Percentiles rank a stretch among this genome's conserved stretches.
Evolutionary conservation across 2,329 filamentous ascomycete genomes (phyloP).

Genomic region (Microdochium bolleyi): DNA sequence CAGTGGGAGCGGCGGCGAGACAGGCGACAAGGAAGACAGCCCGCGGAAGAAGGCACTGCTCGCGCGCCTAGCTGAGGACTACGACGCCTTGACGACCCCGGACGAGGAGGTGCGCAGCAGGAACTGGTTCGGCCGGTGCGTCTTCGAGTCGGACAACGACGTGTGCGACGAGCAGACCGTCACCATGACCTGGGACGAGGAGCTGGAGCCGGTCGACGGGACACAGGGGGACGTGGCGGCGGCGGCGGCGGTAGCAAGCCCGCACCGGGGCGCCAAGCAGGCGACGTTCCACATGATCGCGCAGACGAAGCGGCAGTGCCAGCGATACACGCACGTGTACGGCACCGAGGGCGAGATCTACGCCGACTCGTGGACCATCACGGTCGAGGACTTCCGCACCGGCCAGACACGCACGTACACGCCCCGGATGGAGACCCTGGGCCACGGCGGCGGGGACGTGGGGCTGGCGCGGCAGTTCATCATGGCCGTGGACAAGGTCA

Average conservation of each 20-base stretch:
- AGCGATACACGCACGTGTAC: conserved; percentile 79
- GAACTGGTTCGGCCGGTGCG: conserved; percentile 89
- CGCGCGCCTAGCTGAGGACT: conserved; percentile 36
- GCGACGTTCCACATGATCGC: conserved; percentile 93
- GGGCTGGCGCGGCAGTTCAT: conserved; percentile 80
- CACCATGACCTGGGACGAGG: conserved; percentile 79
- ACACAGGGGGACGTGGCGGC: conserved; percentile 13
- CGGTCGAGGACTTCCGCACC: conserved; percentile 63
- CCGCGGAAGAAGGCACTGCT: conserved; percentile 27
- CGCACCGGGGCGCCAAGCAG: conserved; percentile 57
- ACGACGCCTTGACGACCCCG: conserved; percentile 40
- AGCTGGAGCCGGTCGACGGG: too few relatives aligned
- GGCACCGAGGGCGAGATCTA: conserved; percentile 79
- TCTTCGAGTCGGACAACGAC: conserved; percentile 87
- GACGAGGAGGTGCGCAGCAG: conserved; percentile 36
- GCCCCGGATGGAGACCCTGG: conserved; percentile 52
- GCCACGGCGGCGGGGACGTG: conserved; percentile 70
- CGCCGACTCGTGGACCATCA: conserved; percentile 74
- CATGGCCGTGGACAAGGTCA: conserved; percentile 70
- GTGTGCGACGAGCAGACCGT: conserved; percentile 92
- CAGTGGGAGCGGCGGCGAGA: conserved; percentile 13
- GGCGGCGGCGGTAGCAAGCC: conserved; percentile 23
- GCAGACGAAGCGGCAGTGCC: conserved; percentile 78
- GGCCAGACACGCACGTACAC: conserved; percentile 45
- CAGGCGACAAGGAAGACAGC: conserved; percentile 27